Evolutionary conservation across 768 basidiomycete genomes (phyloP).

Genomic region (Tremella yokohamensis): DNA sequence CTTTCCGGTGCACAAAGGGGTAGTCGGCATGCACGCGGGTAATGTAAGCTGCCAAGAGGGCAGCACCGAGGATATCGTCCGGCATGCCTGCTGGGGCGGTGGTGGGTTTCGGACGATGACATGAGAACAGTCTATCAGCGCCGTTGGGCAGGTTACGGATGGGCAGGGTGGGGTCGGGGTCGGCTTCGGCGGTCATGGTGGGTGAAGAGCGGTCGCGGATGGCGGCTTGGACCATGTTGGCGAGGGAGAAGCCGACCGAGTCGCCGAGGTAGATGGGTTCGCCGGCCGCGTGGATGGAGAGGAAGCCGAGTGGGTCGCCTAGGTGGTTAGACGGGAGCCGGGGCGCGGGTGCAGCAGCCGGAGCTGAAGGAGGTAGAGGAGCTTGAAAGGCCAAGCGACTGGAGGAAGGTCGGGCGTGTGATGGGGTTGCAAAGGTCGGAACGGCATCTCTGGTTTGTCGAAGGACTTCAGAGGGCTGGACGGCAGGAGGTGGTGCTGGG

Average conservation of each 20-base stretch:
- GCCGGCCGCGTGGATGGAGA: slow-evolving; percentile 8
- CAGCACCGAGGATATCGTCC: slow-evolving; percentile 1
- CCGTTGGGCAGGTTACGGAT: slow-evolving; percentile 8
- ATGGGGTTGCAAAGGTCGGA: too few relatives aligned
- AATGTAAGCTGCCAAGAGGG: slow-evolving; percentile 7
- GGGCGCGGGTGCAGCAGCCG: too few relatives aligned
- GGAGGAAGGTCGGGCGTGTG: neutral
- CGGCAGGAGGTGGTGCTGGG: too few relatives aligned
- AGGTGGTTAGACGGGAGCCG: slow-evolving; percentile 8
- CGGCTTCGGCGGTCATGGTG: neutral
- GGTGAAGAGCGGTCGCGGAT: neutral
- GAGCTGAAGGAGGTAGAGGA: neutral
- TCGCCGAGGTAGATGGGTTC: slow-evolving; percentile 11
- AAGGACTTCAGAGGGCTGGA: too few relatives aligned
- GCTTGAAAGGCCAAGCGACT: neutral
- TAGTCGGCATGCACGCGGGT: slow-evolving; percentile 5
- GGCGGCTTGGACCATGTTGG: slow-evolving; percentile 13
- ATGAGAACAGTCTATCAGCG: slow-evolving; percentile 13
- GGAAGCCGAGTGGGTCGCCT: slow-evolving; percentile 11
- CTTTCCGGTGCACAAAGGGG: slow-evolving; percentile 7
- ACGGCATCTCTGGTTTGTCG: too few relatives aligned
- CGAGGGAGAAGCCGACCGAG: slow-evolving; percentile 11
- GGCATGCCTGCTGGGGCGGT: slow-evolving; percentile 5
- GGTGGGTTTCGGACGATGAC: slow-evolving; percentile 10
- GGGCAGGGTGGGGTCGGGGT: neutral